Conservation (phyloP, 306 rosid genomes). For the Cucurbita ficifolia region DNA sequence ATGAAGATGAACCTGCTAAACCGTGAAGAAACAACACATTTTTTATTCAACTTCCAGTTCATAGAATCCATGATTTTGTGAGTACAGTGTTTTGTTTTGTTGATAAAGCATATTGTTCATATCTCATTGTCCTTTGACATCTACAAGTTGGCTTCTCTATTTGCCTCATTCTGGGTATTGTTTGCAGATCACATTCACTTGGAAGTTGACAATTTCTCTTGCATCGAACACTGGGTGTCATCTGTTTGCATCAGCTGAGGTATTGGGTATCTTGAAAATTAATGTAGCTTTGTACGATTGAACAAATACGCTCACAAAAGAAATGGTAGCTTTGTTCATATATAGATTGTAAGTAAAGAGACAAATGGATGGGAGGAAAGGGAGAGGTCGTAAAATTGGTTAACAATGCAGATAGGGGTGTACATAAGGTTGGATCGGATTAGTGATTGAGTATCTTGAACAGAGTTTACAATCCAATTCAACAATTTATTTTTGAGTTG, state of each 20-base stretch:
- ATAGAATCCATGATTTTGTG: neutral
- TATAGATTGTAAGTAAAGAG: too few relatives aligned
- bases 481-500: too few relatives aligned
- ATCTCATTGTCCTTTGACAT: neutral
- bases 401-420: too few relatives aligned
- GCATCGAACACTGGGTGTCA: too few relatives aligned
- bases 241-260: neutral
- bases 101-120: neutral
- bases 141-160: neutral
- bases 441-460: too few relatives aligned
- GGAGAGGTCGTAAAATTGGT: too few relatives aligned
- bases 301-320: too few relatives aligned
- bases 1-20: slow-evolving; percentile 31
- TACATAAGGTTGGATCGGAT: too few relatives aligned
- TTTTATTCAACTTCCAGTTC: neutral
- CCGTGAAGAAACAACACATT: slow-evolving; percentile 18
- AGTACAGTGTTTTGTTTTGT: neutral
- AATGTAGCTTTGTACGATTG: too few relatives aligned
- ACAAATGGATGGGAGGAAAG: too few relatives aligned
- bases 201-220: neutral
- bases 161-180: neutral
- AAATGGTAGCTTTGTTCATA: too few relatives aligned
- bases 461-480: too few relatives aligned
- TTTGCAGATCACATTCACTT: neutral
- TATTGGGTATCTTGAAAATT: neutral